Evolutionary conservation across 768 basidiomycete species (phyloP), one percentile per base, ranked within the genome.

Genomic region (Auricularia sp.): DNA sequence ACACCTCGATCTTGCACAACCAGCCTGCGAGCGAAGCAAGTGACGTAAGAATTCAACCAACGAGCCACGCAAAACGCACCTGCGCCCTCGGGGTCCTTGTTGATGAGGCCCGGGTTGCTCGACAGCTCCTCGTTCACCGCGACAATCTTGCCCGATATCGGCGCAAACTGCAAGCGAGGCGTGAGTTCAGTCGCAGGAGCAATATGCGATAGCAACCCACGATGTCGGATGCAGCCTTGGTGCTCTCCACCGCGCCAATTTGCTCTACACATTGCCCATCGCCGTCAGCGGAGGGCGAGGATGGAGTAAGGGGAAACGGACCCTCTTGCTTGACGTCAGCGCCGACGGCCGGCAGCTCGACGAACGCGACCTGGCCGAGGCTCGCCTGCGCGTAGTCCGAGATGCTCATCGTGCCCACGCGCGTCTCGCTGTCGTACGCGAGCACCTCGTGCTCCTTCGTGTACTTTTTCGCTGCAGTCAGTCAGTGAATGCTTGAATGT

Each of bases 301-400:
- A 59, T 7, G 39, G 39, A 39, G 39, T 7, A 3, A 13, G 13
- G 39, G 39, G 3, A 33, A 3, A 75, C 93, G 70, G 69, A 95
- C 95, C 92, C 69, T 90, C 92, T 75, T 89, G 79, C 7, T 72
- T 72, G 63, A 98, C 78, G 65, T 82, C 73, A 0, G 82, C 78
- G 3, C 89, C 94, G 8, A 81, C 72, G 10, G 73, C 69, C 1
- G 92, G 91, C 61, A 99, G 82, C 74, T 98, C 97, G 61, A 98
- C 94, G 77, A 92, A 99, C 59, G 98, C 97, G 62, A 98, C 93
- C 74, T 99, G 97, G 37, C 97, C 97, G 2, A 99, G 82, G 39
- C 87, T 86, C 61, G 86, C 81, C 75, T 98, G 94, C 1, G 97
- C 97, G 72, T 97, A 90, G 72, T 96, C 80, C 16, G 97, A 98